Evolutionary conservation across 129 eudicot genomes (phyloP), one percentile per base, ranked within the genome.

Genomic region (Scalesia atractyloides): DNA sequence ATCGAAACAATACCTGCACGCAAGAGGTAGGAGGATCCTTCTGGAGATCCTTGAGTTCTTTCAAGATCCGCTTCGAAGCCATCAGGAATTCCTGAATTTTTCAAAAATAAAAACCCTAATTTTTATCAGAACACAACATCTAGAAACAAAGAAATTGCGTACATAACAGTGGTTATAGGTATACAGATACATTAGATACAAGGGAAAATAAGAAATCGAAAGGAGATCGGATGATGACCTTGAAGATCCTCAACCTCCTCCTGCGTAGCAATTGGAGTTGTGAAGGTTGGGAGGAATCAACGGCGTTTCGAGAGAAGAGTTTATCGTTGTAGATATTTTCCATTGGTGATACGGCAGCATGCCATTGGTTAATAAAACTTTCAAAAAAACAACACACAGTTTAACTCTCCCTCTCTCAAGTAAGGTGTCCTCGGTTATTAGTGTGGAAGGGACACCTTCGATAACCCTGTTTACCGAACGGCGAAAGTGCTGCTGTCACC

Each of bases 11-110:
- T 74, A 86, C 91, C 91, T 53, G 91, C 86, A 53, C 88, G 84
- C 91, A 86, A 72, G 91, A 86, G 81, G 87, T 81, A 63, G 91
- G 91, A 83, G 91, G 88, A 86, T 86, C 91, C 43, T 83, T 86
- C 87, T 86, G 87, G 52, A 86, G 87, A 86, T 85, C 85, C 83
- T 82, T 85, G 67, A 82, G 86, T 72, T 86, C 87, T 65, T 82
- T 86, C 83, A 82, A 69, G 77, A 86, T 86, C 77, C 91, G 74
- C 81, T 86, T 86, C 59, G 91, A 86, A 36, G 91, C 91, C 91
- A 86, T 86, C 76, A 62, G 61, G 44, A 83, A 82, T 57, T 64
- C 83, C 86, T 77, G 54, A 41, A 6, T 50, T 30, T 68, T 26
- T 1, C 24, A 47, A 22, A 30, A 50, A 12, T 41, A 50, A 26